Conservation (phyloP, 1,284 basidiomycete genomes). For the Austroboletus novae-zelandiae region DNA sequence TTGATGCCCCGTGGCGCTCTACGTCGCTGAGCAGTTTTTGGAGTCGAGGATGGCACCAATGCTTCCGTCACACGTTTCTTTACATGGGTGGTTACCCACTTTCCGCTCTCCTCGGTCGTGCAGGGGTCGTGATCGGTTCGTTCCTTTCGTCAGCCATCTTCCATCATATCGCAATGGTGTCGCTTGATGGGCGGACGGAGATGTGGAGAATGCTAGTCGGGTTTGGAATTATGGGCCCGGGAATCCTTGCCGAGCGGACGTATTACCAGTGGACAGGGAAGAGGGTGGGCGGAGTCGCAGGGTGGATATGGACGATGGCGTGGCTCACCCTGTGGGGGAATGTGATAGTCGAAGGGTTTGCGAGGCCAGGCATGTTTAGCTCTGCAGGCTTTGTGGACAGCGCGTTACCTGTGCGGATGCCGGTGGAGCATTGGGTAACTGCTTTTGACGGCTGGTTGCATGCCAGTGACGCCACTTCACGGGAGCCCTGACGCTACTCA, state of each 20-base stretch:
- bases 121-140: constrained; percentile 47
- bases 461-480: not conserved
- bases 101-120: constrained; percentile 37
- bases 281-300: constrained; percentile 42
- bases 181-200: constrained; percentile 44
- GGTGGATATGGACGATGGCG: constrained; percentile 47
- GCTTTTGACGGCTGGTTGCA: constrained; percentile 11
- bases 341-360: constrained; percentile 49
- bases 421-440: constrained; percentile 1
- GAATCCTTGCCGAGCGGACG: constrained; percentile 43
- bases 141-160: constrained; percentile 55
- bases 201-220: constrained; percentile 43
- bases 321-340: constrained; percentile 49
- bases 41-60: constrained; percentile 45
- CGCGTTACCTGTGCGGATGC: not conserved
- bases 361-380: constrained; percentile 14
- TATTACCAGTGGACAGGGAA: constrained; percentile 30
- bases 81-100: constrained; percentile 35
- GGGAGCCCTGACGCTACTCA: too few relatives aligned
- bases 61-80: constrained; percentile 35
- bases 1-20: constrained; percentile 36
- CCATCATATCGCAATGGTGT: constrained; percentile 52
- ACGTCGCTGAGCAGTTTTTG: constrained; percentile 42
- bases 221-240: constrained; percentile 54
- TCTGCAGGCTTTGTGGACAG: not conserved